Conservation (phyloP, 768 basidiomycete species). For the Nevesoporus exiguus region DNA sequence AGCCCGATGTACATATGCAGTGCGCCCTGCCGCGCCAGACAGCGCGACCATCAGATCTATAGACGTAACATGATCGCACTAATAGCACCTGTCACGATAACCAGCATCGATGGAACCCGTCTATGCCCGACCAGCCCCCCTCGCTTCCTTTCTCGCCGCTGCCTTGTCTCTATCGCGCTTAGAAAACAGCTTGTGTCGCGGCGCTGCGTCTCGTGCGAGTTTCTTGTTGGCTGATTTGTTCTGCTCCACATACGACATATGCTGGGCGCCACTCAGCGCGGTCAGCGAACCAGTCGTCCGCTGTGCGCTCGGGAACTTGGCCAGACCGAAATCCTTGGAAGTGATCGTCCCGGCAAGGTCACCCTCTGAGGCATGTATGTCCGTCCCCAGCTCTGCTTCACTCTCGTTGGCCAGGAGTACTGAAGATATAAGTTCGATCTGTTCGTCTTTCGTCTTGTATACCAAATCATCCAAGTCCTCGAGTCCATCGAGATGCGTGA, state of each 20-base stretch:
- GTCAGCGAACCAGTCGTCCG: constrained; percentile 79
- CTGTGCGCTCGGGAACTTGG: constrained; percentile 63
- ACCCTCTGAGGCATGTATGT: constrained; percentile 78
- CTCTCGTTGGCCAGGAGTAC: constrained; percentile 90
- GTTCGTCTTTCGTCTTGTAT: constrained; percentile 86
- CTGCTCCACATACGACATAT: constrained; percentile 91
- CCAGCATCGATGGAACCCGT: background rate
- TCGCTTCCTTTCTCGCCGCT: constrained; percentile 44
- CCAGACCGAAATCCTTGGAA: constrained; percentile 77
- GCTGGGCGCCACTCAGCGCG: constrained; percentile 83
- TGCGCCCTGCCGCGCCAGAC: constrained; percentile 16
- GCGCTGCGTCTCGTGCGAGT: constrained; percentile 49
- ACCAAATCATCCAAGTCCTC: constrained; percentile 84
- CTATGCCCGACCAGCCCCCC: constrained; percentile 31
- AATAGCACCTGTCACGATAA: constrained; percentile 15
- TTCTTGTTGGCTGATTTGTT: constrained; percentile 89
- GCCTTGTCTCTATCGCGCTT: constrained; percentile 80
- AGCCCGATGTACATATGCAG: constrained; percentile 17
- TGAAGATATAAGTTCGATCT: constrained; percentile 93
- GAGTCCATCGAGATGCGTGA: constrained; percentile 94
- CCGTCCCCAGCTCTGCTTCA: constrained; percentile 83
- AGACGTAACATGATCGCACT: constrained; percentile 13
- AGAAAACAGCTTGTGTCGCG: constrained; percentile 75
- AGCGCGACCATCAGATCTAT: constrained; percentile 16
- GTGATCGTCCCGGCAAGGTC: constrained; percentile 85